Evolutionary conservation across 2,329 filamentous ascomycete genomes (phyloP).

Genomic region (Colletotrichum euphorbiae): DNA sequence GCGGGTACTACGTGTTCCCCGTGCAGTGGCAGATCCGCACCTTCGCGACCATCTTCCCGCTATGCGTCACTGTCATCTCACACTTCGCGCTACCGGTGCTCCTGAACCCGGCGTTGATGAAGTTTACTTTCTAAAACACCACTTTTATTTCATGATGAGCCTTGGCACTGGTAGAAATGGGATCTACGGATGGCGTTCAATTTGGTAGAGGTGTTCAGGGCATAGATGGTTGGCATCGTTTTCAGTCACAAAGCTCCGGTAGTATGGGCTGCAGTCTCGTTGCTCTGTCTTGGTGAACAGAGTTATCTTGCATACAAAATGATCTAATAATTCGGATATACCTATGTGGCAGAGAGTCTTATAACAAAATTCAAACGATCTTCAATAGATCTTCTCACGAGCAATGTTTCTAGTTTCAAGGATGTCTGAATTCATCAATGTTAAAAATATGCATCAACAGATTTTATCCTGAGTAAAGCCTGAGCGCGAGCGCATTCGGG

Average conservation of each 20-base stretch:
- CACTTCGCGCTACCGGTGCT: constrained; percentile 70
- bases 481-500: no score
- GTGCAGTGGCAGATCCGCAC: constrained; percentile 66
- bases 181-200: constrained; percentile 23
- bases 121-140: constrained; percentile 65
- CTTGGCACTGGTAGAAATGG: neutral
- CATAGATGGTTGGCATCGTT: constrained; percentile 1
- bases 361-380: no score
- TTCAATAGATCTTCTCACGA: no score
- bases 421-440: no score
- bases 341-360: neutral
- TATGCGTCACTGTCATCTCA: constrained; percentile 61
- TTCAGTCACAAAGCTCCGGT: neutral
- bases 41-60: constrained; percentile 70
- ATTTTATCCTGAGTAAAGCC: no score
- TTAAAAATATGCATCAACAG: no score
- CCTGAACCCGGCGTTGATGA: constrained; percentile 73
- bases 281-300: neutral
- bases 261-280: neutral
- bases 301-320: constrained; percentile 1
- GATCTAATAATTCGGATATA: neutral
- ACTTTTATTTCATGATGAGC: constrained; percentile 5
- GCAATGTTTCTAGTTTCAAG: no score
- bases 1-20: constrained; percentile 56
- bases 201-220: neutral